phyloP scores from a whole-genome alignment of 2,329 filamentous ascomycete species.

The Knufia fluminis region DNA sequence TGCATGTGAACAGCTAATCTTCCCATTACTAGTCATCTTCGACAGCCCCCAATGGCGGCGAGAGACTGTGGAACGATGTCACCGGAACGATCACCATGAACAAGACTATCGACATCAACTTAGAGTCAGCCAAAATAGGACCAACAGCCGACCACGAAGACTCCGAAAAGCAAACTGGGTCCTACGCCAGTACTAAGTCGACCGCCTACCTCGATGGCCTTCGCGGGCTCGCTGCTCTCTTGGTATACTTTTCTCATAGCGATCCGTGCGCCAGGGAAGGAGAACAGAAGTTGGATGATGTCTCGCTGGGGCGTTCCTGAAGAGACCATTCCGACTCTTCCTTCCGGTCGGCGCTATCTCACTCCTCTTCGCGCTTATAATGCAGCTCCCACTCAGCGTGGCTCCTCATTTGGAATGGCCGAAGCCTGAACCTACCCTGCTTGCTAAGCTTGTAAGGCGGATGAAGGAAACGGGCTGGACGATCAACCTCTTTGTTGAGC shows the following conservation, averaged over 20 bases:
- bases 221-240: conserved; percentile 56
- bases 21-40: no score
- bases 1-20: no score
- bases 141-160: no score
- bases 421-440: conserved; percentile 33
- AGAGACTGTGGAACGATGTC: no score
- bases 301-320: conserved; percentile 41
- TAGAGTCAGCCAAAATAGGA: no score
- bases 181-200: no score
- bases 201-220: conserved; percentile 59
- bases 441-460: conserved; percentile 44
- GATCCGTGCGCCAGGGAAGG: conserved; percentile 36
- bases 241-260: conserved; percentile 58
- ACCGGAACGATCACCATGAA: no score
- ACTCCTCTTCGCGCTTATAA: conserved; percentile 38
- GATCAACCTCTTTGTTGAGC: conserved; percentile 13
- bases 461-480: no score
- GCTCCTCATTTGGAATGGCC: conserved; percentile 41
- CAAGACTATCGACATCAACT: no score
- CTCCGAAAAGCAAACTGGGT: no score
- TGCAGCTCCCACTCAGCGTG: conserved; percentile 39
- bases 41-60: no score
- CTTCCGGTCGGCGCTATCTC: conserved; percentile 47
- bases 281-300: conserved; percentile 31
- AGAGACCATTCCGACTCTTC: conserved; percentile 42